These are phyloP conservation scores for Globisporangium rhizosaccharum DNA, from an alignment of 352 stramenopile genomes.

Conservation along the genomic window DNA sequence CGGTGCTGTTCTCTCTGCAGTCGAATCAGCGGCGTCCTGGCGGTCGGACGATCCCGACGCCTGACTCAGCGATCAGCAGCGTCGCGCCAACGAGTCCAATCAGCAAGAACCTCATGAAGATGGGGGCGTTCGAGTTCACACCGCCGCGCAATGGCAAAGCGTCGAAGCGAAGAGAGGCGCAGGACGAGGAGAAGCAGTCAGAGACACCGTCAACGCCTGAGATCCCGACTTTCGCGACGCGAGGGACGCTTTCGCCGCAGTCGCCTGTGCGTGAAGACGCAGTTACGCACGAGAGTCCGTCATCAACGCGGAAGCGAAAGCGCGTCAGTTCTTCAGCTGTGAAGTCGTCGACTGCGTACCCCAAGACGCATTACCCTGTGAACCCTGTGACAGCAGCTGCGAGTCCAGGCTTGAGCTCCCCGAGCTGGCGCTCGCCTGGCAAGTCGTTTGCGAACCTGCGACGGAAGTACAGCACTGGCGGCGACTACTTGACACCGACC, in stretches of 20 bases:
- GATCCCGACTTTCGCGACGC: constrained; percentile 56
- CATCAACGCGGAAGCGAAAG: constrained; percentile 42
- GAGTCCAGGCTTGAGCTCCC: constrained; percentile 15
- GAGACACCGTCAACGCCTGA: constrained; percentile 35
- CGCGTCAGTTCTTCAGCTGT: constrained; percentile 18
- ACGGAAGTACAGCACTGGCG: constrained; percentile 58
- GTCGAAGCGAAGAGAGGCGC: constrained; percentile 13
- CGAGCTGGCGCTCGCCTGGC: constrained; percentile 12
- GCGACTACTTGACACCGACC: constrained; percentile 39
- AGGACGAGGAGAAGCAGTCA: constrained; percentile 14
- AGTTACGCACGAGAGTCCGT: constrained; percentile 9
- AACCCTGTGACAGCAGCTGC: constrained; percentile 12
- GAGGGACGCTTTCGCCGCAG: constrained; percentile 22
- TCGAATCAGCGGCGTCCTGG: constrained; percentile 13
- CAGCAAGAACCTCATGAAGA: constrained; percentile 79
- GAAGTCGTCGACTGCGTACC: constrained; percentile 29
- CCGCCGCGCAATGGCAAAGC: constrained; percentile 35
- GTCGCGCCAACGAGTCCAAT: constrained; percentile 59
- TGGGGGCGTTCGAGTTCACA: constrained; percentile 74
- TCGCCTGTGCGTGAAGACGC: constrained; percentile 1
- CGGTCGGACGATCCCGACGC: constrained; percentile 31
- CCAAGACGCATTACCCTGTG: constrained; percentile 42
- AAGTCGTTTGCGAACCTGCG: constrained; percentile 42
- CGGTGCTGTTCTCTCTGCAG: not conserved
- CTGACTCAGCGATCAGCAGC: constrained; percentile 69